Base-by-base conservation (phyloP, 1,284 basidiomycete genomes). In the Xerocomus nothofagi region DNA sequence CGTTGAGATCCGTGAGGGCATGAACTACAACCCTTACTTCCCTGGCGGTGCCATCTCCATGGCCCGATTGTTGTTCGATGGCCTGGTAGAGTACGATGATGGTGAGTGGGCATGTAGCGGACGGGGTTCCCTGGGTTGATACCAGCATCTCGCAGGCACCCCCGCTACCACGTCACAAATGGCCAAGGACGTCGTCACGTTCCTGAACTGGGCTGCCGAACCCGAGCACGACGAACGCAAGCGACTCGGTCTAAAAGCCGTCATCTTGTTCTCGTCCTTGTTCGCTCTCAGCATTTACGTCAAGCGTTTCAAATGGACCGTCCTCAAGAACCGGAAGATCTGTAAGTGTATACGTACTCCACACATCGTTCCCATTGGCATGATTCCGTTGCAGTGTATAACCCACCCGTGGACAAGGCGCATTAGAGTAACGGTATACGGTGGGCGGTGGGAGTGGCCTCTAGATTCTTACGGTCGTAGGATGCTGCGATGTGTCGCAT, bases 21-120 rank as follows among this genome's bases (percentile, higher is more conserved):
- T 97, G 88, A 95, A 95, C 81, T 98, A 96, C 81, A 98, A 96
- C 77, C 91, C 91, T 39, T 97, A 89, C 79, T 97, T 98, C 88
- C 94, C 94, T 44, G 93, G 95, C 53, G 93, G 94, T 65, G 93
- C 93, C 62, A 98, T 99, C 58, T 93, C 91, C 66, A 99, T 99
- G 97, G 96, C 93, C 44, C 92, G 96, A 70, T 86, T 98, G 18
- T 77, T 99, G 57, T 99, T 92, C 69, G 95, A 98, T 66, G 94
- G 91, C 38, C 71, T 98, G 38, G 94, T 98, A 51, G 95, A 98
- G 72, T 98, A 91, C 70, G 89, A 92, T 1, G 95, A 98, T 68
- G 91, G 89, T 85, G 53, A 57, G 79, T 55, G 2, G 2, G 17
- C 49, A 6, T 23, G 12, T 31, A 37, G 17, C 20, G n/a, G 20